Evolutionary conservation across 2,329 filamentous ascomycete species (phyloP).

Genomic region (Cladophialophora immunda): DNA sequence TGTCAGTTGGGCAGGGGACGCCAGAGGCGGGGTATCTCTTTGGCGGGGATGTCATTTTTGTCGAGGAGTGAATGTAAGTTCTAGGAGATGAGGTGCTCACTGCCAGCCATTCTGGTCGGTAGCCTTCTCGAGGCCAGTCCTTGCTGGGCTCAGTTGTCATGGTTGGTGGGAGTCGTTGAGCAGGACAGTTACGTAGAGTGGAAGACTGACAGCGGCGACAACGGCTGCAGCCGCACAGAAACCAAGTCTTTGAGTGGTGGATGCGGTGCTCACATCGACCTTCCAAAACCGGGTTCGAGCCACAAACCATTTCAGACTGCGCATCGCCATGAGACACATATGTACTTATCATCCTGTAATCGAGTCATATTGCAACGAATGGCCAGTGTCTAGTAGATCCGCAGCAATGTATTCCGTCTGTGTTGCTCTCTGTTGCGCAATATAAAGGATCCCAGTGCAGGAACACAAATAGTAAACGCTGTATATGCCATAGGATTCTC

Average conservation of each 20-base stretch:
- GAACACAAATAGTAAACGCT: neutral
- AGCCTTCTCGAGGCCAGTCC: slow-evolving; percentile 32
- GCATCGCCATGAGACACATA: neutral
- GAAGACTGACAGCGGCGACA: neutral
- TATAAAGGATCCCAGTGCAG: no score
- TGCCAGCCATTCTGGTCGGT: slow-evolving; percentile 37
- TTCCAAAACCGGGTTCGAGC: slow-evolving; percentile 1
- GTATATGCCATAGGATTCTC: no score
- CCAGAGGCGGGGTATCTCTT: neutral
- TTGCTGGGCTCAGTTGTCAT: slow-evolving; percentile 21
- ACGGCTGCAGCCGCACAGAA: neutral
- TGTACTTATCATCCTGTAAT: no score
- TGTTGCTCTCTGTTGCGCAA: no score
- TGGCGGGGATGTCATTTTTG: neutral
- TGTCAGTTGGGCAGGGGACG: neutral
- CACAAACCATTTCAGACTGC: neutral
- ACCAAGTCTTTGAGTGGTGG: neutral
- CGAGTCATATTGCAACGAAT: neutral
- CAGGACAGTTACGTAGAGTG: no score
- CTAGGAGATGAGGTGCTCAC: slow-evolving; percentile 22
- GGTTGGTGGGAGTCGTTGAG: neutral
- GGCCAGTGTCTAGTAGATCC: neutral
- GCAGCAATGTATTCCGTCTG: neutral
- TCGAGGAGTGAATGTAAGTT: neutral
- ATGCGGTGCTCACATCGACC: neutral